Evolutionary conservation across 306 rosid species (phyloP), one percentile per base, ranked within the genome.

Genomic region (Cicer judaicum): DNA sequence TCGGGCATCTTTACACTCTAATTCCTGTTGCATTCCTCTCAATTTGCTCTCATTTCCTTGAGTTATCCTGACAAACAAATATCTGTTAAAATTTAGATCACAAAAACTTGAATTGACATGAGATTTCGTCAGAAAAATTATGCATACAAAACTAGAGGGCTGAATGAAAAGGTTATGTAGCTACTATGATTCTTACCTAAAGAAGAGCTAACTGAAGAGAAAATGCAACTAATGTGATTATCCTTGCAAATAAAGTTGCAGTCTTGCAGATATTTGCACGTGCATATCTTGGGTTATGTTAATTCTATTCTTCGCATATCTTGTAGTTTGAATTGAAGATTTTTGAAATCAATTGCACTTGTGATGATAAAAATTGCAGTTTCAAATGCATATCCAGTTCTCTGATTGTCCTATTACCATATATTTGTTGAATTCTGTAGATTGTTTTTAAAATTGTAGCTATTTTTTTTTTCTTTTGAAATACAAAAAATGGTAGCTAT

Each of bases 301-400:
- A 80, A 15, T 39, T 48, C 6, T 14, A 43, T 57, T 34, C 29
- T 57, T 41, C 40, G 0, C 21, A 41, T 47, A 34, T 29, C 16
- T 57, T 38, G 38, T 18, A 57, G 34, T 73, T 53, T 60, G 60
- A 65, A 77, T 10, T 60, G 72, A 10, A 14, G 7, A 40, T 8
- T 72, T 57, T 61, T 59, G 19, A 74, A 68, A 16, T 66, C 63
- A 39, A n/a, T 66, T 63, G 29, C 64, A 71, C 7, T 65, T 74
- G 13, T 64, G 47, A 44, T 34, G 65, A 19, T 29, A 39, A 52
- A 44, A 60, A 60, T 59, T 73, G 59, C 40, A 9, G 8, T 50
- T 68, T 16, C 43, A 29, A 61, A 43, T 76, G 44, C 49, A 21
- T 44, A 69, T 47, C 21, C 7, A 6, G 8, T 39, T 9, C 64